phyloP scores from a whole-genome alignment of 768 basidiomycete species.

The Dentipellis fragilis region DNA sequence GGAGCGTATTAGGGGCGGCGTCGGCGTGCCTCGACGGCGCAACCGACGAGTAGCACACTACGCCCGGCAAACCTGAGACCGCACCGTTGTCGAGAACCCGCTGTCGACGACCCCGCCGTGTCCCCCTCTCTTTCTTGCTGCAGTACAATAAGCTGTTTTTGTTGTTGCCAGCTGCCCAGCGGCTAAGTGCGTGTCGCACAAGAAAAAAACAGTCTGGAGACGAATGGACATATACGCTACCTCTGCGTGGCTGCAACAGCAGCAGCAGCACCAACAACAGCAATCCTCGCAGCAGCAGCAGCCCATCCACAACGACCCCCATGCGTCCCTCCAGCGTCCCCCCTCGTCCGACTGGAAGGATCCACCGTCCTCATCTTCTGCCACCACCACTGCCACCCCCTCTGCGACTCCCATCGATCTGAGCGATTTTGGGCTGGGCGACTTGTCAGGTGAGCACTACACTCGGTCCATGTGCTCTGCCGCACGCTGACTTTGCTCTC shows the following conservation, averaged over 20 bases:
- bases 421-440: conserved; percentile 13
- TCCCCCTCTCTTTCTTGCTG: conserved; percentile 12
- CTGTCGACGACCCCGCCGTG: conserved; percentile 8
- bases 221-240: conserved; percentile 34
- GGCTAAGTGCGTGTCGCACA: conserved; percentile 13
- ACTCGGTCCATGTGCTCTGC: neutral
- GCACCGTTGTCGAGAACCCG: neutral
- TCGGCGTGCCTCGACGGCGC: neutral
- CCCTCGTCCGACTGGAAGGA: conserved; percentile 26
- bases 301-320: conserved; percentile 3
- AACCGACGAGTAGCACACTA: neutral
- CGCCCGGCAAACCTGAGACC: neutral
- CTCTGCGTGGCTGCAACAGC: conserved; percentile 30
- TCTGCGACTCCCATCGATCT: conserved; percentile 5
- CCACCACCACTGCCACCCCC: conserved; percentile 18
- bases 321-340: conserved; percentile 19
- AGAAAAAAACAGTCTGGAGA: conserved; percentile 29
- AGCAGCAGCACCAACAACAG: conserved; percentile 8
- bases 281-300: conserved; percentile 3
- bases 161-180: conserved; percentile 8
- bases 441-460: conserved; percentile 13
- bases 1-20: conserved; percentile 1
- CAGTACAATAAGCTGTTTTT: conserved; percentile 13
- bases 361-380: conserved; percentile 18
- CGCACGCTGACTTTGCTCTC: conserved; percentile 4